Conservation (phyloP, 768 basidiomycete genomes). For the Botryobasidium botryosum region DNA sequence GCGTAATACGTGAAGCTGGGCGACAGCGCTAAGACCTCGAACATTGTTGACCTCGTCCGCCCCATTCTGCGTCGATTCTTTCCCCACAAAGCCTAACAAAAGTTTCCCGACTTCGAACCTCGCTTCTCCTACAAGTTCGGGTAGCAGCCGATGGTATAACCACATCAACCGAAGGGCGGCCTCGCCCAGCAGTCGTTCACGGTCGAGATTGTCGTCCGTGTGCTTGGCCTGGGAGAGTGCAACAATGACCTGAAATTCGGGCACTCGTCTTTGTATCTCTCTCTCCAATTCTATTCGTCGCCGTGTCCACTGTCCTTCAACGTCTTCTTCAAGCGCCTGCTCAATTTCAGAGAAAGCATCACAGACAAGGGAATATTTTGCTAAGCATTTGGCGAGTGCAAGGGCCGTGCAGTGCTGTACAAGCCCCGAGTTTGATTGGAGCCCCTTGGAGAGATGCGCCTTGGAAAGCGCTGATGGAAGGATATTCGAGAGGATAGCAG, state of each 20-base stretch:
- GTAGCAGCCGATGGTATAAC: conserved; percentile 69
- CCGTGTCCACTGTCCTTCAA: conserved; percentile 57
- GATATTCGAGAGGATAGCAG: conserved; percentile 55
- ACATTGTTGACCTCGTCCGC: too few relatives aligned
- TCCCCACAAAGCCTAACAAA: conserved; percentile 32
- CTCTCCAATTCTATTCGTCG: conserved; percentile 50
- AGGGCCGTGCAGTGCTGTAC: conserved; percentile 79
- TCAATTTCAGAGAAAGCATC: conserved; percentile 32
- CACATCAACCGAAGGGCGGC: conserved; percentile 64
- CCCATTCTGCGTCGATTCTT: conserved; percentile 14
- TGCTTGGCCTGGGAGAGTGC: conserved; percentile 55
- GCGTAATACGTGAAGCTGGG: conserved; percentile 59
- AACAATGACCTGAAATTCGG: conserved; percentile 75
- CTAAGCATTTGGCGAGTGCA: conserved; percentile 54
- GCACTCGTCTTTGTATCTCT: conserved; percentile 58
- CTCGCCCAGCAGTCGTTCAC: conserved; percentile 50
- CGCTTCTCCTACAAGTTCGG: conserved; percentile 55
- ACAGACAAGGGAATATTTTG: conserved; percentile 47
- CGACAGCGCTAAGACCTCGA: conserved; percentile 19
- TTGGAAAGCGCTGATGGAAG: conserved; percentile 60
- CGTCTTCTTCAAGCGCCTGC: conserved; percentile 39
- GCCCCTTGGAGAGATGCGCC: conserved; percentile 59
- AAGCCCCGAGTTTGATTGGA: conserved; percentile 51
- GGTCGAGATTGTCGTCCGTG: conserved; percentile 67
- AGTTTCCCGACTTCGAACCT: conserved; percentile 79